A percentile compares a stretch with the other conserved stretches of the same genome.
These are phyloP conservation scores for Grosmannia serpens DNA, from an alignment of 2,329 filamentous ascomycete species.

Conservation along the genomic window DNA sequence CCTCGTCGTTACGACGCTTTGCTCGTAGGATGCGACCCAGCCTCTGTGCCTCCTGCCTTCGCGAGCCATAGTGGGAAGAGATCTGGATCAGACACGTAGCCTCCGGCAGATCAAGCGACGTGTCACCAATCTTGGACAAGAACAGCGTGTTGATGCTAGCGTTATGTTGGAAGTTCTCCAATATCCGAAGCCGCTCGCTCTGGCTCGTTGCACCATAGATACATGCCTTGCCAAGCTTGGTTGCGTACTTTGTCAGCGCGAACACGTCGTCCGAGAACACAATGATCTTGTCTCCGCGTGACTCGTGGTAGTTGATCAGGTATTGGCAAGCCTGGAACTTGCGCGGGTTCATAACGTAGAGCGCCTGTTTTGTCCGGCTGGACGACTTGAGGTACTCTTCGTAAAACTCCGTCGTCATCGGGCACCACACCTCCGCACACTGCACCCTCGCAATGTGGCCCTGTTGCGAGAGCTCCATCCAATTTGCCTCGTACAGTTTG, in stretches of 20 bases:
- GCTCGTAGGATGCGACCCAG: slow-evolving; percentile 87
- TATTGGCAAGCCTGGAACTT: slow-evolving; percentile 98
- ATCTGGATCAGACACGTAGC: slow-evolving; percentile 96
- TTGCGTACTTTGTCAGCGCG: slow-evolving; percentile 74
- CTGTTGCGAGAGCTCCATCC: slow-evolving; percentile 96
- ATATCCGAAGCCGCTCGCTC: slow-evolving; percentile 70
- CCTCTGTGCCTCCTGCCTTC: slow-evolving; percentile 90
- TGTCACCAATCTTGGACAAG: slow-evolving; percentile 94
- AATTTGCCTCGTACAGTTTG: slow-evolving; percentile 96
- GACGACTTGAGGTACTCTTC: slow-evolving; percentile 61
- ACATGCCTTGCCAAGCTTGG: slow-evolving; percentile 73
- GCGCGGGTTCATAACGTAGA: slow-evolving; percentile 95
- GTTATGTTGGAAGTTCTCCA: slow-evolving; percentile 94
- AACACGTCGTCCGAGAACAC: slow-evolving; percentile 98
- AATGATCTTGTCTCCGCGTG: slow-evolving; percentile 91
- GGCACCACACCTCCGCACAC: slow-evolving; percentile 97
- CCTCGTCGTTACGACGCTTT: slow-evolving; percentile 92
- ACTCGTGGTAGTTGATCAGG: slow-evolving; percentile 95
- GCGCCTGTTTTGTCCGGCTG: slow-evolving; percentile 24
- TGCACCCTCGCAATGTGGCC: slow-evolving; percentile 95
- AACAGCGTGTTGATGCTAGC: slow-evolving; percentile 85
- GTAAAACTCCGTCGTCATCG: slow-evolving; percentile 98
- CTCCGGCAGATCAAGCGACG: slow-evolving; percentile 92
- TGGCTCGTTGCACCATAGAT: slow-evolving; percentile 87
- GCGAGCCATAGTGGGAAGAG: slow-evolving; percentile 92